Percentiles rank a stretch among this genome's conserved stretches.
phyloP scores from a whole-genome alignment of 805 yeast genomes.

The Candida insectorum region DNA sequence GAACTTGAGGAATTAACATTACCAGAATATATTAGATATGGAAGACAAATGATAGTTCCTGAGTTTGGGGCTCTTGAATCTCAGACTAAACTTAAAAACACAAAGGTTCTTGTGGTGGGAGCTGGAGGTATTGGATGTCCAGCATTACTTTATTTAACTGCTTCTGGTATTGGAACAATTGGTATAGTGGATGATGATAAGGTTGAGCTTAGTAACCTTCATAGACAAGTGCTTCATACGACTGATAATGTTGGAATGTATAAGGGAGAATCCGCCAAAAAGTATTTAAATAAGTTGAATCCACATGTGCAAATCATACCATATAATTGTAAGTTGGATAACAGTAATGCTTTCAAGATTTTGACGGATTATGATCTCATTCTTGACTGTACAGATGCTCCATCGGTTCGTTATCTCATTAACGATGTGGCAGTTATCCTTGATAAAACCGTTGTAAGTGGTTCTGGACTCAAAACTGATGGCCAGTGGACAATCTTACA shows the following conservation, averaged over 20 bases:
- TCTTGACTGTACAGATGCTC: slow-evolving; percentile 93
- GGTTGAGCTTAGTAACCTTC: slow-evolving; percentile 83
- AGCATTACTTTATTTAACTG: slow-evolving; percentile 76
- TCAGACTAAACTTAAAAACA: slow-evolving; percentile 55
- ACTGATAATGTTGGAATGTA: slow-evolving; percentile 60
- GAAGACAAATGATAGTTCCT: slow-evolving; percentile 94
- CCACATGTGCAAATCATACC: slow-evolving; percentile 60
- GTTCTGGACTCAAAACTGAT: slow-evolving; percentile 86
- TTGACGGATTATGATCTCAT: slow-evolving; percentile 68
- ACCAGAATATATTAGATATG: slow-evolving; percentile 80
- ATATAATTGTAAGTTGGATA: slow-evolving; percentile 48
- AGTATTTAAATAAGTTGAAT: slow-evolving; percentile 52
- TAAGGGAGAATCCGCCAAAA: slow-evolving; percentile 79
- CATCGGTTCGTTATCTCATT: slow-evolving; percentile 79
- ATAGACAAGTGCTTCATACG: slow-evolving; percentile 82
- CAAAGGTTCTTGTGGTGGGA: slow-evolving; percentile 77
- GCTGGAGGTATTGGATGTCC: slow-evolving; percentile 98
- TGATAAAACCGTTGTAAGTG: slow-evolving; percentile 77
- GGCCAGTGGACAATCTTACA: slow-evolving; percentile 85
- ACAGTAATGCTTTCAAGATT: slow-evolving; percentile 60
- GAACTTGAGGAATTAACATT: slow-evolving; percentile 20
- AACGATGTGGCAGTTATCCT: slow-evolving; percentile 76
- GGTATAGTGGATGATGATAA: slow-evolving; percentile 86
- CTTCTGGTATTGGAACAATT: slow-evolving; percentile 81
- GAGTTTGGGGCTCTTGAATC: slow-evolving; percentile 51